A percentile compares a stretch with the other conserved stretches of the same genome.
phyloP scores from a whole-genome alignment of 345 rosid species.

The Mangifera indica region DNA sequence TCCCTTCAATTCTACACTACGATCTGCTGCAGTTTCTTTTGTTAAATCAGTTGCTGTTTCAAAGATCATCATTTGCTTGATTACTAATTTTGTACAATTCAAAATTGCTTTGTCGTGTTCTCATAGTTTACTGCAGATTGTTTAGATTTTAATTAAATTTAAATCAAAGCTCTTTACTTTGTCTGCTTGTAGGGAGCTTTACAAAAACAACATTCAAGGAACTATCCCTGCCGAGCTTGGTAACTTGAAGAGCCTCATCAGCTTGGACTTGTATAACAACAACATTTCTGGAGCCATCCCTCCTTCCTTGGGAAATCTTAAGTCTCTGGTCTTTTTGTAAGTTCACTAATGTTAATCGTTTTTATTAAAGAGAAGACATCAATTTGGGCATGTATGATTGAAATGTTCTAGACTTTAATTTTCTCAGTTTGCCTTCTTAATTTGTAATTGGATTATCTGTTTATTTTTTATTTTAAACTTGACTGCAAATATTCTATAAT shows the following conservation, averaged over 20 bases:
- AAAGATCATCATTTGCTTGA: not conserved
- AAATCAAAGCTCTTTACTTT: not conserved
- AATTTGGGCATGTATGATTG: not conserved
- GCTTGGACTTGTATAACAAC: slow-evolving; percentile 96
- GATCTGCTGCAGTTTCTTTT: not conserved
- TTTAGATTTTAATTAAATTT: not conserved
- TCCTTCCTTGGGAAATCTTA: slow-evolving; percentile 67
- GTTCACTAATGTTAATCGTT: slow-evolving; percentile 24
- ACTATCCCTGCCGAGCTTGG: slow-evolving; percentile 79
- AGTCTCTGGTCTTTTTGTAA: slow-evolving; percentile 89
- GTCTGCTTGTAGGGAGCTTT: slow-evolving; percentile 65
- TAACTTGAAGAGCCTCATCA: slow-evolving; percentile 80
- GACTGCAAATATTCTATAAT: not conserved
- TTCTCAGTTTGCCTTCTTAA: not conserved
- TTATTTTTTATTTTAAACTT: not conserved
- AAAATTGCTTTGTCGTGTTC: not conserved
- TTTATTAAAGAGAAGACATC: not conserved
- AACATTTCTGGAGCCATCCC: slow-evolving; percentile 83
- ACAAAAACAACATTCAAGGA: slow-evolving; percentile 87
- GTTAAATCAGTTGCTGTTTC: not conserved
- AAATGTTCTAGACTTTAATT: not conserved
- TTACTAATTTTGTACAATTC: not conserved
- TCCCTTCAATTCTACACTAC: not conserved
- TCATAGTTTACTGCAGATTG: not conserved
- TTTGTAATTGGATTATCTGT: not conserved